Evolutionary conservation across 2,329 filamentous ascomycete genomes (phyloP).

Genomic region (Paracoccidioides lutzii): DNA sequence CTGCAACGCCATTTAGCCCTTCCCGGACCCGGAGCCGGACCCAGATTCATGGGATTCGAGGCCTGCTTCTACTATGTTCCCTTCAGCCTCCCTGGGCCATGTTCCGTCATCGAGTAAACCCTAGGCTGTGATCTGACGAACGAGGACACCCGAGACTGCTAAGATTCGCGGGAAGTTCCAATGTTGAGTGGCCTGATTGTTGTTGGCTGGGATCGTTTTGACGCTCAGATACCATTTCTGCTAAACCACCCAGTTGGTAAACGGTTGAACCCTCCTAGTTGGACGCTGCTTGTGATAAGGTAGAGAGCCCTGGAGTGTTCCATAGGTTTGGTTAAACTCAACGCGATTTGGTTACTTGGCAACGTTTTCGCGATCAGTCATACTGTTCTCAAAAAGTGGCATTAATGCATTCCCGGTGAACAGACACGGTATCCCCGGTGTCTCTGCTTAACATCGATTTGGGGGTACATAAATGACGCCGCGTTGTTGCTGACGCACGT

Average conservation of each 20-base stretch:
- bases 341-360: neutral
- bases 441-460: neutral
- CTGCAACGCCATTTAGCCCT: neutral
- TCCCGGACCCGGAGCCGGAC: neutral
- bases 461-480: neutral
- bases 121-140: neutral
- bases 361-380: neutral
- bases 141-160: neutral
- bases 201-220: neutral
- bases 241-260: neutral
- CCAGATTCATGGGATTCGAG: neutral
- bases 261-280: neutral
- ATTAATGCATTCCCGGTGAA: neutral
- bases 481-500: neutral
- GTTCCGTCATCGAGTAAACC: neutral
- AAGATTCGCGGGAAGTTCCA: neutral
- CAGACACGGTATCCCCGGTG: neutral
- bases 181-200: neutral
- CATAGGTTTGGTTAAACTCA: neutral
- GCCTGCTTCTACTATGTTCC: neutral
- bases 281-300: neutral
- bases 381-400: neutral
- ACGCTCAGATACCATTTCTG: neutral
- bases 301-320: too few relatives aligned
- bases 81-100: neutral